Evolutionary conservation across 164 flowering plant genomes (phyloP).

Genomic region (Magnolia sinica): DNA sequence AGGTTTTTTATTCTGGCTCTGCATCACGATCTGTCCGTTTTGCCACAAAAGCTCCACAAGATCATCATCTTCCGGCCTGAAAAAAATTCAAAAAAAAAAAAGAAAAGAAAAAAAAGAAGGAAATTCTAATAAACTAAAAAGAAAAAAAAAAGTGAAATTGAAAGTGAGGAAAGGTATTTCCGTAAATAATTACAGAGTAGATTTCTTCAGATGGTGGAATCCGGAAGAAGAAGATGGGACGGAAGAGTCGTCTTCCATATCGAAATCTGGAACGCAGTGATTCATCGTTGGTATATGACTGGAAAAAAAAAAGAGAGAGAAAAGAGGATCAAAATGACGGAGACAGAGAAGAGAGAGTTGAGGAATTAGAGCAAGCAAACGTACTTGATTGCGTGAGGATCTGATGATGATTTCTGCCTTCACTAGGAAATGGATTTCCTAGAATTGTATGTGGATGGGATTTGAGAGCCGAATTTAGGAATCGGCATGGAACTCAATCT

Average conservation of each 20-base stretch:
- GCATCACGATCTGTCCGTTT: slow-evolving; percentile 71
- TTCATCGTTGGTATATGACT: slow-evolving; percentile 31
- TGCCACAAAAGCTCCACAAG: slow-evolving; percentile 87
- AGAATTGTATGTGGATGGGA: background rate
- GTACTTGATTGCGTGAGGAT: background rate
- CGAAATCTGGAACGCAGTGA: slow-evolving; percentile 58
- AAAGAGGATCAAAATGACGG: background rate
- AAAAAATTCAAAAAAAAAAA: background rate
- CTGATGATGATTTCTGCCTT: background rate
- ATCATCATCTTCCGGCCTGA: slow-evolving; percentile 38
- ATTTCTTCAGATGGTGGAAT: slow-evolving; percentile 21
- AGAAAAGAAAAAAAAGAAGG: background rate
- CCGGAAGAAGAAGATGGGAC: slow-evolving; percentile 36
- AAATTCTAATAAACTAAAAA: background rate
- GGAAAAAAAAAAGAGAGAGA: background rate
- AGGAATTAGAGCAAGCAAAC: background rate
- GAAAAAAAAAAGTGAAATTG: background rate
- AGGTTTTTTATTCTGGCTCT: slow-evolving; percentile 49
- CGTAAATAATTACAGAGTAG: slow-evolving; percentile 14
- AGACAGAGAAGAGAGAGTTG: background rate
- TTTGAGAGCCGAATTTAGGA: background rate
- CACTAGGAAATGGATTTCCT: background rate
- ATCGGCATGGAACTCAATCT: background rate
- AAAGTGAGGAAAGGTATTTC: background rate
- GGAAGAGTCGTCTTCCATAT: slow-evolving; percentile 43